phyloP scores from a whole-genome alignment of 192 early-diverging fungal species.

The Chytriomyces hyalinus region DNA sequence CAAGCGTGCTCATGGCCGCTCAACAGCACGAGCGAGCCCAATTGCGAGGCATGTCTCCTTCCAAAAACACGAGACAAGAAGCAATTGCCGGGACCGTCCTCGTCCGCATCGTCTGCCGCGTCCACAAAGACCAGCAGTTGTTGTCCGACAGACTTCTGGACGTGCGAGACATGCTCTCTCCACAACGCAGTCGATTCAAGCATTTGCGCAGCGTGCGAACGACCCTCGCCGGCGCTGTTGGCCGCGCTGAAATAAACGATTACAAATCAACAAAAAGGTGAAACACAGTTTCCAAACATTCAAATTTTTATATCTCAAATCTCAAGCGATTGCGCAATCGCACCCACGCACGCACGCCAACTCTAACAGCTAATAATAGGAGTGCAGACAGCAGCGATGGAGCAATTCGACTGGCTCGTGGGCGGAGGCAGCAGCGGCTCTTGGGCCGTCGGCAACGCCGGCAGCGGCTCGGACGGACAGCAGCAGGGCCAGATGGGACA shows the following conservation, averaged over 20 bases:
- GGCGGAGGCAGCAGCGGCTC: background rate
- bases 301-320: too few relatives aligned
- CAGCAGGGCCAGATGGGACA: background rate
- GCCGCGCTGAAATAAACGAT: background rate
- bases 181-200: background rate
- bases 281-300: too few relatives aligned
- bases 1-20: constrained; percentile 25
- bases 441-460: background rate
- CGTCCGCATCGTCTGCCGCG: background rate
- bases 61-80: background rate
- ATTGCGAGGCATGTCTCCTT: constrained; percentile 28
- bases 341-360: background rate
- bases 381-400: background rate
- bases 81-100: background rate
- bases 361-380: background rate
- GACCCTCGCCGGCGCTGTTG: constrained; percentile 19
- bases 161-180: constrained; percentile 26
- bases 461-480: background rate
- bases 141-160: background rate
- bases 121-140: background rate
- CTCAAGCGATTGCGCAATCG: too few relatives aligned
- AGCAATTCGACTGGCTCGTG: constrained; percentile 21
- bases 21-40: background rate
- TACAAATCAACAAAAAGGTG: background rate
- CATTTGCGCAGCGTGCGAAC: constrained; percentile 15